Evolutionary conservation across 202 grass and related monocot genomes (phyloP), one percentile per base, ranked within the genome.

Genomic region (Panicum virgatum): DNA sequence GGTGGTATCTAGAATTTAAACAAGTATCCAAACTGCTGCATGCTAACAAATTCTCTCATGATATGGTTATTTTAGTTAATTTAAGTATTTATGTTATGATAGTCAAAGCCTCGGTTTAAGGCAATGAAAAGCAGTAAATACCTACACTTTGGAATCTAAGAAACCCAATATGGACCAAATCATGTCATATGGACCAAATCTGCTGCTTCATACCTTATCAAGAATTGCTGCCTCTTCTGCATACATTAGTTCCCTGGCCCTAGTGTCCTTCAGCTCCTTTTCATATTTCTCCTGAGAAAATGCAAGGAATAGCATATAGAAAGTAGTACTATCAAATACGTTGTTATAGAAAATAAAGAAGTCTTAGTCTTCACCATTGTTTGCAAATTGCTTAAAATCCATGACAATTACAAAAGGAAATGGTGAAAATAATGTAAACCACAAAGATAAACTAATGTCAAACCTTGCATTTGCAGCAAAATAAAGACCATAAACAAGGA

Each of bases 221-320:
- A 93, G 51, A 88, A 99, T 99, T 79, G 93, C 91, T 69, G 88
- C 93, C 74, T 92, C 91, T 87, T 99, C 96, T 52, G 91, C 89
- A 74, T 88, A 86, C 96, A 93, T 96, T 29, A 99, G 85, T 83
- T 88, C 84, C 63, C 85, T 80, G 13, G 82, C 96, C 75, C 93
- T 96, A 26, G 96, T 92, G 78, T 96, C 91, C 82, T 96, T 99
- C 85, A 99, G 72, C 66, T 92, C 89, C 83, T 89, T 94, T 88
- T 96, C 96, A 75, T 94, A 99, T 82, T 92, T 92, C 75, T 96
- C 96, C 96, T 99, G 69, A 84, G n/a, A 73, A 82, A 75, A 48
- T 50, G 72, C 23, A 85, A 72, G 79, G 64, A 52, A 67, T 59
- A 80, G 69, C 13, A 73, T 19, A 44, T 56, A 78, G 43, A 83